A percentile compares a stretch with the other conserved stretches of the same genome.
These are phyloP conservation scores for Xylaria acuta DNA, from an alignment of 495 filamentous ascomycete genomes.

Conservation along the genomic window DNA sequence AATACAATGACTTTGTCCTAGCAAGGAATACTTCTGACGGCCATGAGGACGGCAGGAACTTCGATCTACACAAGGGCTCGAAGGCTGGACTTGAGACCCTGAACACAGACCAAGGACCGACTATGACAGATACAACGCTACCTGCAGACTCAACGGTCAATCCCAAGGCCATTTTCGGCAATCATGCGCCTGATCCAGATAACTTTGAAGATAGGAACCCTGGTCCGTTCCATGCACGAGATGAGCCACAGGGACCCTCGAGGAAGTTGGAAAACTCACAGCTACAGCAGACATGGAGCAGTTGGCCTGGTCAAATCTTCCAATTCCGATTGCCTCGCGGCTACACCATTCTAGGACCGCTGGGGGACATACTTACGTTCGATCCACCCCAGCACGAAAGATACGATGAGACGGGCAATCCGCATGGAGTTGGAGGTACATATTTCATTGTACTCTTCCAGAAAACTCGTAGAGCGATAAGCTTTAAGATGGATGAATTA, in stretches of 20 bases:
- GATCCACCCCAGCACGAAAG: background rate
- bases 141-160: background rate
- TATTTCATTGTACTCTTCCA: background rate
- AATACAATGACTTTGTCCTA: constrained; percentile 14
- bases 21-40: background rate
- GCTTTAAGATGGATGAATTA: background rate
- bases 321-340: constrained; percentile 19
- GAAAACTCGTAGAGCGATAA: background rate
- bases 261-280: background rate
- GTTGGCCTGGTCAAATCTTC: constrained; percentile 4
- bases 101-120: background rate
- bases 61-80: no score
- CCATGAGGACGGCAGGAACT: no score
- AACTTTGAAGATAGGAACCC: background rate
- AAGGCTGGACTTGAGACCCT: background rate
- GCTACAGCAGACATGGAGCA: background rate
- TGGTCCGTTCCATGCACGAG: background rate
- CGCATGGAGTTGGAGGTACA: constrained; percentile 7
- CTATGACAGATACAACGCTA: background rate
- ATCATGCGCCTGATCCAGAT: background rate
- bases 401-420: constrained; percentile 10
- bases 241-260: background rate
- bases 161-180: constrained; percentile 7
- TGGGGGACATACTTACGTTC: constrained; percentile 13
- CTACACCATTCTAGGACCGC: constrained; percentile 10